These are phyloP conservation scores for Rhododendron simsii DNA, from an alignment of 148 eudicot species.

Conservation along the genomic window DNA sequence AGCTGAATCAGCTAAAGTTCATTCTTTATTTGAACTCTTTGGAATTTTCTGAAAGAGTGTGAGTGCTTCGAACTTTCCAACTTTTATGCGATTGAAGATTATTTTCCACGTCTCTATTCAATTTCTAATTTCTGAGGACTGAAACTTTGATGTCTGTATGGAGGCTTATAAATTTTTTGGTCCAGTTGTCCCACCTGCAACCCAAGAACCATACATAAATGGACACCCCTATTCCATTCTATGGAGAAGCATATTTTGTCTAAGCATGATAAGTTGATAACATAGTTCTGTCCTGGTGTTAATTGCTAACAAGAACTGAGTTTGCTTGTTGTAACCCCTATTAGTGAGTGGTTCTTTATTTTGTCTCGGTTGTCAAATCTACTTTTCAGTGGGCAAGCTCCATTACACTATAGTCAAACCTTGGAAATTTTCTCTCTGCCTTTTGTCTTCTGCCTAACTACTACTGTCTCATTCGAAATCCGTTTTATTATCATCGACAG, in stretches of 20 bases:
- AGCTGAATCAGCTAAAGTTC: not conserved
- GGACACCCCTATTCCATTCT: not conserved
- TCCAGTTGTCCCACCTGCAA: not conserved
- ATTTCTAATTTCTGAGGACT: not conserved
- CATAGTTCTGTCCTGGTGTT: not conserved
- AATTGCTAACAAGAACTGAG: not conserved
- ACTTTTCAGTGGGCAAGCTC: not conserved
- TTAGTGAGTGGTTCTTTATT: not conserved
- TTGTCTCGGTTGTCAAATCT: not conserved
- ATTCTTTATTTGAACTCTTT: not conserved
- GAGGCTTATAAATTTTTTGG: not conserved
- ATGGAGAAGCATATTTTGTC: not conserved
- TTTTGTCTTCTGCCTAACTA: not conserved
- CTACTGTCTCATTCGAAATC: not conserved
- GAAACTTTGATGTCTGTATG: not conserved
- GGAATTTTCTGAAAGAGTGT: not conserved
- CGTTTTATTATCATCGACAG: not conserved
- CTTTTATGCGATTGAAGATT: not conserved
- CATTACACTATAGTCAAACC: not conserved
- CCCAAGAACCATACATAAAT: not conserved
- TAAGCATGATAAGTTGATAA: not conserved
- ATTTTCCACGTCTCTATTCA: not conserved
- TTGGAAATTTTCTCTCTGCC: not conserved
- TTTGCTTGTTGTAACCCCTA: not conserved
- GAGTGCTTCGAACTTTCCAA: not conserved